phyloP scores from a whole-genome alignment of 768 basidiomycete species.

The Xerocomellus chrysenteron region DNA sequence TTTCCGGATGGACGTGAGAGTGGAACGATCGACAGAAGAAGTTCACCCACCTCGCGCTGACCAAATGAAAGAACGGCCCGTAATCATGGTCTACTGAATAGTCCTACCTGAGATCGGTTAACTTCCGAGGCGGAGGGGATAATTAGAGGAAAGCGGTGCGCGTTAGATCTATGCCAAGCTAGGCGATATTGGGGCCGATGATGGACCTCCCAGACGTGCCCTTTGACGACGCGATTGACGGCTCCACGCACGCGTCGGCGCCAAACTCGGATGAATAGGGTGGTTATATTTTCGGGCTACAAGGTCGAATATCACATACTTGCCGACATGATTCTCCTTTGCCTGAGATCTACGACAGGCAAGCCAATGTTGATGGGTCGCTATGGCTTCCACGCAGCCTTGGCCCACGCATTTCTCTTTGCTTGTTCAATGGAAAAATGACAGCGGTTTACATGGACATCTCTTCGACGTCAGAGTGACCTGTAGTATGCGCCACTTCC shows the following conservation, averaged over 20 bases:
- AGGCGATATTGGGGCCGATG: neutral
- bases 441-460: no score
- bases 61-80: neutral
- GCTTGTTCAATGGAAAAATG: neutral
- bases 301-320: neutral
- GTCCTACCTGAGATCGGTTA: neutral
- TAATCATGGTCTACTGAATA: no score
- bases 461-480: neutral
- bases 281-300: neutral
- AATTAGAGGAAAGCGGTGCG: neutral
- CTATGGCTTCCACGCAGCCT: no score
- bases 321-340: neutral
- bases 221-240: neutral
- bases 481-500: neutral
- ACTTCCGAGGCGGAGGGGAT: neutral
- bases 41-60: neutral
- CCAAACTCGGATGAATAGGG: neutral
- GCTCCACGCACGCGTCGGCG: no score
- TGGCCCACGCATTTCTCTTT: neutral
- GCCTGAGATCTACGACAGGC: neutral
- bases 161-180: neutral
- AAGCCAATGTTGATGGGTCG: no score
- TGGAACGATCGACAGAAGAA: neutral
- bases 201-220: neutral
- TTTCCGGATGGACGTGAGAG: neutral